A percentile compares a stretch with the other conserved stretches of the same genome.
Evolutionary conservation across 306 rosid species (phyloP).

Genomic region (Parietaria judaica): DNA sequence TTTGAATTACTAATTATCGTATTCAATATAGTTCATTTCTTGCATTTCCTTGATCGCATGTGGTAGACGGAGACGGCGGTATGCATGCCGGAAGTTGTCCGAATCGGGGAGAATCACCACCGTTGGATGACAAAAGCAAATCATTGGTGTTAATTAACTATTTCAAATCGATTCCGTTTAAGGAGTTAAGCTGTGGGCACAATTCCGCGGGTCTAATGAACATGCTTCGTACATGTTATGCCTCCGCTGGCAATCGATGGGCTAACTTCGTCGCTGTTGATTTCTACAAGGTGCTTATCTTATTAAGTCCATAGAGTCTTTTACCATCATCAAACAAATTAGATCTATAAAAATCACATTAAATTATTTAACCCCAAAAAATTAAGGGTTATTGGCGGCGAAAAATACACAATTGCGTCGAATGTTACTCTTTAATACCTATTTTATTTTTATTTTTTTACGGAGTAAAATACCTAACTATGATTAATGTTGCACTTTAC

Average conservation of each 20-base stretch:
- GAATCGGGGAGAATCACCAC: slow-evolving; percentile 64
- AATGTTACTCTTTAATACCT: too few relatives aligned
- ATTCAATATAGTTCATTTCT: neutral
- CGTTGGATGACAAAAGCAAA: slow-evolving; percentile 58
- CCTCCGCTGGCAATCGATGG: slow-evolving; percentile 68
- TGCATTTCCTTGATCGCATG: neutral
- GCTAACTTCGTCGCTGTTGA: slow-evolving; percentile 65
- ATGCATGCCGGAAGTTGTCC: slow-evolving; percentile 56
- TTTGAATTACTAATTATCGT: too few relatives aligned
- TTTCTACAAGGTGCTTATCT: slow-evolving; percentile 48
- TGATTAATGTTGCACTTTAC: too few relatives aligned
- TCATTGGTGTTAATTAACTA: slow-evolving; percentile 69
- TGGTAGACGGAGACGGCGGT: slow-evolving; percentile 82
- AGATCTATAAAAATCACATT: too few relatives aligned
- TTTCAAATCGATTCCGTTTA: slow-evolving; percentile 43
- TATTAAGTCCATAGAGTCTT: too few relatives aligned
- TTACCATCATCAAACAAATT: too few relatives aligned
- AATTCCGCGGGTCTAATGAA: slow-evolving; percentile 42
- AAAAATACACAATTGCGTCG: too few relatives aligned
- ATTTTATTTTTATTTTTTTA: too few relatives aligned
- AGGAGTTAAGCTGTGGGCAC: slow-evolving; percentile 37
- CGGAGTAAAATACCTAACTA: too few relatives aligned
- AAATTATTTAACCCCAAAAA: too few relatives aligned
- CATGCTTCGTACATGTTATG: slow-evolving; percentile 62
- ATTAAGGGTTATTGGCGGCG: too few relatives aligned